A percentile compares a stretch with the other conserved stretches of the same genome.
Evolutionary conservation across 768 basidiomycete species (phyloP).

Genomic region (Cytidiella melzeri): DNA sequence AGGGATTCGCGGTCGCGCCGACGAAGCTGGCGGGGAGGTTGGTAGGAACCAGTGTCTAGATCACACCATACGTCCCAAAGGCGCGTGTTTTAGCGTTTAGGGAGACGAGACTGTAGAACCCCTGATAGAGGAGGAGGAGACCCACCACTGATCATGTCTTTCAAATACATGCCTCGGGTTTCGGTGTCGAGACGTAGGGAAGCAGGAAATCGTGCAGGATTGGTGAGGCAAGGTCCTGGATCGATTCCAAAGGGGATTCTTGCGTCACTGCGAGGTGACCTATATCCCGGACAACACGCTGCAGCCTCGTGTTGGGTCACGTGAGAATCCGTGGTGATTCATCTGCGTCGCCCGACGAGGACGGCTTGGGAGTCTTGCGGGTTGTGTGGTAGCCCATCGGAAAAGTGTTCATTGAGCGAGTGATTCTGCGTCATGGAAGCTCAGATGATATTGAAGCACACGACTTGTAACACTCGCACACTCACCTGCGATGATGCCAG

Average conservation of each 20-base stretch:
- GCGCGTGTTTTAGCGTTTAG: background rate
- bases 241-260: background rate
- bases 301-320: background rate
- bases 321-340: background rate
- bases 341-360: background rate
- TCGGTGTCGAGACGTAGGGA: background rate
- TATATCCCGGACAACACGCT: background rate
- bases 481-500: too few relatives aligned
- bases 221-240: background rate
- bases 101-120: background rate
- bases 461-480: background rate
- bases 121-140: constrained; percentile 7
- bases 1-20: constrained; percentile 8
- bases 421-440: background rate
- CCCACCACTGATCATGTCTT: constrained; percentile 15
- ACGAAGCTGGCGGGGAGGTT: background rate
- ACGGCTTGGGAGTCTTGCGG: background rate
- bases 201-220: background rate
- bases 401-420: background rate
- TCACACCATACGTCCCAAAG: background rate
- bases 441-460: too few relatives aligned
- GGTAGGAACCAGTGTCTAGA: constrained; percentile 9
- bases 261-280: background rate
- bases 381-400: too few relatives aligned
- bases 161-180: constrained; percentile 15